These are phyloP conservation scores for Hypoxylon sp. DNA, from an alignment of 2,329 filamentous ascomycete genomes.

Conservation along the genomic window DNA sequence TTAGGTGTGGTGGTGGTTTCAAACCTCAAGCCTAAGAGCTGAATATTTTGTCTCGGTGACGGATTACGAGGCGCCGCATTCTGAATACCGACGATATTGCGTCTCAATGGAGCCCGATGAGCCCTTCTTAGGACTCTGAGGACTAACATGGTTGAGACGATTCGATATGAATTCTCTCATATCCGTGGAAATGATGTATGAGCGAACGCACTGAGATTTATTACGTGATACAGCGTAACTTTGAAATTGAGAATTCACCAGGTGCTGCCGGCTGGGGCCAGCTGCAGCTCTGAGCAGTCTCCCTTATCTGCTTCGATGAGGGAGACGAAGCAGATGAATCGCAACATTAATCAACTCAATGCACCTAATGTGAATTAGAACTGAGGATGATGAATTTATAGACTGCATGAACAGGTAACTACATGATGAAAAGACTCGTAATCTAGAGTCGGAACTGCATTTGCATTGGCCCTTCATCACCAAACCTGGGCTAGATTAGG, in stretches of 20 bases:
- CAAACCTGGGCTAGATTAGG: background rate
- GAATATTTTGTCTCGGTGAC: slow-evolving; percentile 23
- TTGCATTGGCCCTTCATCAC: background rate
- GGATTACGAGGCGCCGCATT: slow-evolving; percentile 20
- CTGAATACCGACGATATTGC: slow-evolving; percentile 14
- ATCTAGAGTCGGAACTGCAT: background rate
- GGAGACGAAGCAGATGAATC: too few species aligned
- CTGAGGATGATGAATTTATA: background rate
- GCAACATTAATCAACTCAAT: background rate
- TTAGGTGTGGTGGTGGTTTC: slow-evolving; percentile 47
- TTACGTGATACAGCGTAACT: slow-evolving; percentile 6
- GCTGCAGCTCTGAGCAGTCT: background rate
- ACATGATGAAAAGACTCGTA: background rate
- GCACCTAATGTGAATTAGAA: background rate
- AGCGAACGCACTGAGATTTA: slow-evolving; percentile 7
- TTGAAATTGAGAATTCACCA: slow-evolving; percentile 4
- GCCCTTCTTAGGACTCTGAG: slow-evolving; percentile 39
- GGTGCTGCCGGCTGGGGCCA: slow-evolving; percentile 12
- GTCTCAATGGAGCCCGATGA: slow-evolving; percentile 32
- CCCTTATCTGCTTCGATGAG: background rate
- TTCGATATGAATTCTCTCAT: slow-evolving; percentile 11
- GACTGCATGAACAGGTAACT: background rate
- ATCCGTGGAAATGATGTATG: slow-evolving; percentile 4
- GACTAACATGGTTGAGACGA: slow-evolving; percentile 43
- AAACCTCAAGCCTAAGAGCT: slow-evolving; percentile 34